Percentiles rank a stretch among this genome's conserved stretches.
Evolutionary conservation across 768 basidiomycete species (phyloP).

Genomic region (Lepiota brunneoincarnata): DNA sequence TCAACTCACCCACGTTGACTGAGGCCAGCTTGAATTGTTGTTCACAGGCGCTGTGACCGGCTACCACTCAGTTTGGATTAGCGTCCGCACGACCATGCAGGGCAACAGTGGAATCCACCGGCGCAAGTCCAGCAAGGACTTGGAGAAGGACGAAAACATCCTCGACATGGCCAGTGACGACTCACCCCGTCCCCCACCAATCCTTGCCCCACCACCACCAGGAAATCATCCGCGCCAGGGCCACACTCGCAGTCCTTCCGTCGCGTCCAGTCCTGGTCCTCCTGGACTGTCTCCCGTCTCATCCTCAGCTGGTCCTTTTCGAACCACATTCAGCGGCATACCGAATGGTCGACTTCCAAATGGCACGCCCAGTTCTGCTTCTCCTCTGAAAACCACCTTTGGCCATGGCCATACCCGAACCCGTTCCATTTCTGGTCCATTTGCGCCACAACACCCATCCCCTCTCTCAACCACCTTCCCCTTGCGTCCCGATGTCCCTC

Average conservation of each 20-base stretch:
- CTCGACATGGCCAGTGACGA: not conserved
- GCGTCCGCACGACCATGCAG: too few relatives aligned
- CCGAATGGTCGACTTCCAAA: conserved; percentile 19
- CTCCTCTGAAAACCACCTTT: conserved; percentile 32
- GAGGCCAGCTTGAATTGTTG: too few relatives aligned
- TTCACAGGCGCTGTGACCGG: too few relatives aligned
- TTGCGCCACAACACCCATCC: conserved; percentile 47
- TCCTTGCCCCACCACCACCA: conserved; percentile 9
- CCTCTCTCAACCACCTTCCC: conserved; percentile 40
- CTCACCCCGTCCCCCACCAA: not conserved
- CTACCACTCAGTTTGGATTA: too few relatives aligned
- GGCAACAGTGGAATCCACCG: conserved; percentile 1
- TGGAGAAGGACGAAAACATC: conserved; percentile 7
- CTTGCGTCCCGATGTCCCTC: conserved; percentile 12
- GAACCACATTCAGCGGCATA: conserved; percentile 23
- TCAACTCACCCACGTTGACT: too few relatives aligned
- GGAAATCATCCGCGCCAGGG: conserved; percentile 6
- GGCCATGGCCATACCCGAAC: conserved; percentile 38
- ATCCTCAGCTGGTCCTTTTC: conserved; percentile 27
- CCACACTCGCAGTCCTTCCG: conserved; percentile 26
- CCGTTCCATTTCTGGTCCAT: conserved; percentile 50
- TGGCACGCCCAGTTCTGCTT: conserved; percentile 20
- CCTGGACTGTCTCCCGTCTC: conserved; percentile 9
- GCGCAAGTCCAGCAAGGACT: conserved; percentile 14
- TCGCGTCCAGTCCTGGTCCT: conserved; percentile 15